These are phyloP conservation scores for Globisporangium lucens DNA, from an alignment of 352 stramenopile genomes.

Conservation along the genomic window DNA sequence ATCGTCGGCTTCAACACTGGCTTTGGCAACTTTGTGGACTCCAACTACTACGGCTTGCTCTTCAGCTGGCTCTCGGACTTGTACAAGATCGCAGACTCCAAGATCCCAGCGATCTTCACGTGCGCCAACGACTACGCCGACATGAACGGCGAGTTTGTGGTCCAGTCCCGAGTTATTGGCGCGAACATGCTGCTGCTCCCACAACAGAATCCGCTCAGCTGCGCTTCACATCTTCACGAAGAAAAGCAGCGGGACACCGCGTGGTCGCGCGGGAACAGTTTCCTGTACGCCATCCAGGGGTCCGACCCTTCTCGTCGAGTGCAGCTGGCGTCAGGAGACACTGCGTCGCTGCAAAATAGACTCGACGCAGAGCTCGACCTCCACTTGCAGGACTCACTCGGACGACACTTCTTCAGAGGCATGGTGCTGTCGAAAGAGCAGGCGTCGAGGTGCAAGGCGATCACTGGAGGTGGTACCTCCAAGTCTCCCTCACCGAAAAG, in stretches of 20 bases:
- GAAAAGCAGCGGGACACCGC: conserved; percentile 56
- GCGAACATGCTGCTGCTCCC: conserved; percentile 60
- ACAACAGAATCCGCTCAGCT: conserved; percentile 71
- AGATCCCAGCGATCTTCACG: conserved; percentile 62
- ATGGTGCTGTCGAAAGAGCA: conserved; percentile 70
- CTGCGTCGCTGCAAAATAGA: conserved; percentile 33
- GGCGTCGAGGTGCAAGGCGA: conserved; percentile 44
- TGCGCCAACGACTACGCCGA: conserved; percentile 79
- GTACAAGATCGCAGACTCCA: conserved; percentile 44
- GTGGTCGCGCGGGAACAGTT: conserved; percentile 72
- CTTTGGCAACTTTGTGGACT: conserved; percentile 78
- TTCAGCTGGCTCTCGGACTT: conserved; percentile 76
- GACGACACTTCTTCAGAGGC: conserved; percentile 55
- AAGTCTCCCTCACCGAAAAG: not conserved
- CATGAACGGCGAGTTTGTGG: conserved; percentile 75
- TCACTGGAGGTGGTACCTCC: conserved; percentile 12
- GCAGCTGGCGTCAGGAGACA: conserved; percentile 22
- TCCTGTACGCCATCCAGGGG: conserved; percentile 57
- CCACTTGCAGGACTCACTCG: conserved; percentile 49
- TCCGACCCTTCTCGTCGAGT: conserved; percentile 28
- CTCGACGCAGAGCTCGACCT: conserved; percentile 49
- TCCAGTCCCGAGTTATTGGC: conserved; percentile 61
- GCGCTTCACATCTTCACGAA: conserved; percentile 70
- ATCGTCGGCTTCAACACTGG: conserved; percentile 74
- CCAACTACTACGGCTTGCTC: conserved; percentile 40